Evolutionary conservation across 257 asterid genomes (phyloP).

Genomic region (Scutellaria barbata): DNA sequence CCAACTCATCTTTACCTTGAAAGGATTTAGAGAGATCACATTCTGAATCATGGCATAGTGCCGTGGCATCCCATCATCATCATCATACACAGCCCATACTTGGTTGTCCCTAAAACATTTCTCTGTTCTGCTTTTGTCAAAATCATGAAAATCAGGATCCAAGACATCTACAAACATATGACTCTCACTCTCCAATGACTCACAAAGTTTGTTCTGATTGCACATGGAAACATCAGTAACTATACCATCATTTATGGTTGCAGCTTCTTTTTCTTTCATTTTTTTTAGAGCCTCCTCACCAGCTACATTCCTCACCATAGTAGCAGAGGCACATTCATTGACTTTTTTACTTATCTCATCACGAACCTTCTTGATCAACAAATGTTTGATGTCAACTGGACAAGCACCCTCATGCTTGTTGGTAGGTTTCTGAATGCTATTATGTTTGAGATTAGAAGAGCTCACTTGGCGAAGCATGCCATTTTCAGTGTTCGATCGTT

Average conservation of each 20-base stretch:
- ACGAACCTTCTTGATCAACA: constrained; percentile 66
- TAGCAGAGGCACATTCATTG: constrained; percentile 38
- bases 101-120: constrained; percentile 59
- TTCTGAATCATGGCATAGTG: constrained; percentile 62
- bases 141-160: constrained; percentile 63
- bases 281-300: constrained; percentile 33
- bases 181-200: constrained; percentile 37
- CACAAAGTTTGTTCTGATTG: constrained; percentile 30
- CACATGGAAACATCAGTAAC: constrained; percentile 22
- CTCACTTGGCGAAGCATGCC: constrained; percentile 28
- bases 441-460: constrained; percentile 33
- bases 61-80: constrained; percentile 78
- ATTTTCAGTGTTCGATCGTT: constrained; percentile 38
- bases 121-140: constrained; percentile 51
- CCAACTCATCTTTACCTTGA: constrained; percentile 61
- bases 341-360: constrained; percentile 48
- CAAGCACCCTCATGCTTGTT: background rate
- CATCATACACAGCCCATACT: constrained; percentile 79
- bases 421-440: constrained; percentile 23
- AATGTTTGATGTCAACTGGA: constrained; percentile 40
- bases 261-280: constrained; percentile 34
- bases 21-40: constrained; percentile 64
- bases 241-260: constrained; percentile 20
- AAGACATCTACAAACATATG: constrained; percentile 46
- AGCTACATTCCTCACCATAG: constrained; percentile 32